phyloP scores from a whole-genome alignment of 2,329 filamentous ascomycete species.

The Neobulgaria alba region DNA sequence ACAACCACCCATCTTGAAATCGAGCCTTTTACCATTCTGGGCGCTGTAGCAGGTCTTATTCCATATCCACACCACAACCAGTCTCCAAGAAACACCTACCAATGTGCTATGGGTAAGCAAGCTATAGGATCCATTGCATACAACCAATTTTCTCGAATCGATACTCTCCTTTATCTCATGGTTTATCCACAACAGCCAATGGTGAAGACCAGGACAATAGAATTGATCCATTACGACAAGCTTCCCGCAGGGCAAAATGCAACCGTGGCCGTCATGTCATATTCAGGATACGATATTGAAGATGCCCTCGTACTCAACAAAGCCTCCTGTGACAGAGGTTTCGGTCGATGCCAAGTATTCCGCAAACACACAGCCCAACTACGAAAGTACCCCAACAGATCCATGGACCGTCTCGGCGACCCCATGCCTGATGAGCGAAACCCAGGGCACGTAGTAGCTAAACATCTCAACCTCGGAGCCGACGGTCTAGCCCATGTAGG shows the following conservation, averaged over 20 bases:
- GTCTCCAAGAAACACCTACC: constrained; percentile 95
- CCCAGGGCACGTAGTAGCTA: constrained; percentile 54
- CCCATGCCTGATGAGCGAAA: constrained; percentile 42
- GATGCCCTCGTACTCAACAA: constrained; percentile 96
- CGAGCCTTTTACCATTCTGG: constrained; percentile 93
- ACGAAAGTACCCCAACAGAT: constrained; percentile 83
- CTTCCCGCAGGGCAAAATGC: constrained; percentile 95
- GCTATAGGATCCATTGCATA: constrained; percentile 97
- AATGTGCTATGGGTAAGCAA: constrained; percentile 99
- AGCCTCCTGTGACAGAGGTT: constrained; percentile 87
- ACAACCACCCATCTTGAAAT: constrained; percentile 93
- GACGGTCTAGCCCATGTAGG: constrained; percentile 88
- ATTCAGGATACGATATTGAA: constrained; percentile 98
- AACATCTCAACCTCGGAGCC: constrained; percentile 66
- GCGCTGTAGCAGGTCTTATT: constrained; percentile 91
- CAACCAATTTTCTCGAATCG: constrained; percentile 95
- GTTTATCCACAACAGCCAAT: constrained; percentile 97
- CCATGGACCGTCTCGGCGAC: constrained; percentile 55
- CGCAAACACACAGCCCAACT: constrained; percentile 83
- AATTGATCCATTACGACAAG: constrained; percentile 94
- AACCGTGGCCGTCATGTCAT: constrained; percentile 98
- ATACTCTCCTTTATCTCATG: constrained; percentile 90
- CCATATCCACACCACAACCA: constrained; percentile 99
- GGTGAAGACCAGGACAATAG: constrained; percentile 95
- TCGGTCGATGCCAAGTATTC: constrained; percentile 96